Percentiles rank a stretch among this genome's conserved stretches.
Conservation (phyloP, 345 rosid species). For the Populus davidiana region DNA sequence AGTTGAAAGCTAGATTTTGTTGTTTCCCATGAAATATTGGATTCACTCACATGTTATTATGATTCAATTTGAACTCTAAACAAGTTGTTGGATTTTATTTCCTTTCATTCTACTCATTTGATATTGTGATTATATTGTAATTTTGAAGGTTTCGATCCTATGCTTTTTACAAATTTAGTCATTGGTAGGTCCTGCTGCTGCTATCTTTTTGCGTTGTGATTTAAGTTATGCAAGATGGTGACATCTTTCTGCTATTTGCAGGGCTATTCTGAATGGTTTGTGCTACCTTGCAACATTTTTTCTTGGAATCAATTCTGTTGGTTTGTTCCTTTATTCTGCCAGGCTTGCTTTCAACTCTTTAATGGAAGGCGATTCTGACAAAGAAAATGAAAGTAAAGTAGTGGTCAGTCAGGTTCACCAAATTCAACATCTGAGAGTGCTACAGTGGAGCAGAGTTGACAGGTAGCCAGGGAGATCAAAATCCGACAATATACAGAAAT, state of each 20-base stretch:
- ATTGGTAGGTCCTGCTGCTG: constrained; percentile 40
- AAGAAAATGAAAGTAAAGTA: constrained; percentile 26
- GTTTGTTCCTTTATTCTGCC: constrained; percentile 76
- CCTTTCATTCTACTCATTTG: neutral
- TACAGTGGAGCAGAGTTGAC: constrained; percentile 28
- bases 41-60: neutral
- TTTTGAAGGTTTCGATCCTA: constrained; percentile 10
- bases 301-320: constrained; percentile 75
- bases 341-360: constrained; percentile 64
- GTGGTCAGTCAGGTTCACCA: constrained; percentile 16
- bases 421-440: constrained; percentile 30
- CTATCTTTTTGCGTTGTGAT: neutral
- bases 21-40: neutral
- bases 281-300: constrained; percentile 95
- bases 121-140: neutral
- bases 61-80: neutral
- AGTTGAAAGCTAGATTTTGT: neutral
- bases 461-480: constrained; percentile 43
- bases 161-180: constrained; percentile 61
- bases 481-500: constrained; percentile 37
- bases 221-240: constrained; percentile 11
- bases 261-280: constrained; percentile 81
- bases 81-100: neutral
- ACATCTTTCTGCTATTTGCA: constrained; percentile 27
- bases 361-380: constrained; percentile 35